Percentiles rank a stretch among this genome's conserved stretches.
phyloP scores from a whole-genome alignment of 2,329 filamentous ascomycete genomes.

The Fusarium sp. region DNA sequence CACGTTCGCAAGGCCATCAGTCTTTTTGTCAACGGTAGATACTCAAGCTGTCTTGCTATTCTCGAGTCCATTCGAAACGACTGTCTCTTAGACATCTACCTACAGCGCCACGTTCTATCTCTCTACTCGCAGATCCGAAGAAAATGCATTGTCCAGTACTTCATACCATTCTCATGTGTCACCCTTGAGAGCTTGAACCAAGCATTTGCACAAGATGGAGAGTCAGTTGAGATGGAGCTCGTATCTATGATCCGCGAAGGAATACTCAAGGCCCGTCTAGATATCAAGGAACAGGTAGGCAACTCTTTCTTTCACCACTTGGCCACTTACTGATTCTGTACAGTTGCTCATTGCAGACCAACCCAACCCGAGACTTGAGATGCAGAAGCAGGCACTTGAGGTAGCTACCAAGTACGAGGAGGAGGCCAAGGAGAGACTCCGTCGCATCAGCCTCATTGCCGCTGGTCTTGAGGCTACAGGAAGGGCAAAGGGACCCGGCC shows the following conservation, averaged over 20 bases:
- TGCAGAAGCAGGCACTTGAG: constrained; percentile 76
- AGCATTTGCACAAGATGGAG: constrained; percentile 74
- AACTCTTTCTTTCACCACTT: constrained; percentile 13
- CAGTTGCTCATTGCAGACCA: constrained; percentile 79
- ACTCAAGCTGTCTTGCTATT: constrained; percentile 83
- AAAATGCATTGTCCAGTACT: constrained; percentile 94
- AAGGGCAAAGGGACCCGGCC: constrained; percentile 33
- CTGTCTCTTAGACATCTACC: constrained; percentile 89
- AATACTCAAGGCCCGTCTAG: constrained; percentile 80
- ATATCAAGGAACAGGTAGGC: constrained; percentile 78
- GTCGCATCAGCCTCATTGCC: constrained; percentile 79
- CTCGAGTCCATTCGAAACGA: constrained; percentile 84
- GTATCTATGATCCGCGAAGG: constrained; percentile 79
- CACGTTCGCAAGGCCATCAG: constrained; percentile 92
- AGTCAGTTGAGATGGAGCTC: constrained; percentile 78
- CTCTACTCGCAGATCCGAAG: constrained; percentile 82
- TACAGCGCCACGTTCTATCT: constrained; percentile 76
- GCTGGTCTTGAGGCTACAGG: constrained; percentile 76
- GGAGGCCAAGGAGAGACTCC: constrained; percentile 78
- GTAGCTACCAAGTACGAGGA: constrained; percentile 77
- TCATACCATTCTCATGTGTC: constrained; percentile 88
- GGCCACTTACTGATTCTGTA: constrained; percentile 10
- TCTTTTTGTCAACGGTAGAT: constrained; percentile 90
- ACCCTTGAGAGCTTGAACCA: constrained; percentile 81
- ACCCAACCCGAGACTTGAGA: constrained; percentile 71